A percentile compares a stretch with the other conserved stretches of the same genome.
Conservation (phyloP, 441 rosid species). For the Bocquillonia castaneifolia region DNA sequence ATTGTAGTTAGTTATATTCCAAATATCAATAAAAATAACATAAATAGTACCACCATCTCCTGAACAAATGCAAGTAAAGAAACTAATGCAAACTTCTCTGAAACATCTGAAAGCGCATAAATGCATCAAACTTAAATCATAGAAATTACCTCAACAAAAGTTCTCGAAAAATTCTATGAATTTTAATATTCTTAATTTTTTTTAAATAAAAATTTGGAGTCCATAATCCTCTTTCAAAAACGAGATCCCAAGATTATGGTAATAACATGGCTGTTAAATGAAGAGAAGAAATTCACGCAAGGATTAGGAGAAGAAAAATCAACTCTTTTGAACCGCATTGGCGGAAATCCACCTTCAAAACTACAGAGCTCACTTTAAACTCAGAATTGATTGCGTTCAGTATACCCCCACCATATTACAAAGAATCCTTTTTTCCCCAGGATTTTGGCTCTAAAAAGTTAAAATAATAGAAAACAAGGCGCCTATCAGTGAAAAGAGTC, state of each 20-base stretch:
- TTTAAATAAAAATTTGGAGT: too few relatives aligned
- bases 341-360: constrained; percentile 46
- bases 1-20: too few relatives aligned
- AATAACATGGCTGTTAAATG: not conserved
- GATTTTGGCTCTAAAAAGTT: constrained; percentile 19
- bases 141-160: too few relatives aligned
- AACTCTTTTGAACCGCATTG: constrained; percentile 31
- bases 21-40: too few relatives aligned
- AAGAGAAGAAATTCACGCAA: not conserved
- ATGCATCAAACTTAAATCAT: too few relatives aligned
- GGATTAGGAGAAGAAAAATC: not conserved
- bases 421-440: constrained; percentile 14
- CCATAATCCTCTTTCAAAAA: not conserved
- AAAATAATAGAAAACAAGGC: constrained; percentile 12
- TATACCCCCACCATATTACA: constrained; percentile 40
- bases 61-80: too few relatives aligned
- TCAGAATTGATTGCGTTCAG: constrained; percentile 30
- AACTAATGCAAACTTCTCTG: too few relatives aligned
- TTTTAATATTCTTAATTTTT: too few relatives aligned
- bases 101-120: too few relatives aligned
- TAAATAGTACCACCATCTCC: too few relatives aligned
- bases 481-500: constrained; percentile 23
- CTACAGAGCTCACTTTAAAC: constrained; percentile 32
- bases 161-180: too few relatives aligned
- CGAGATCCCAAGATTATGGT: not conserved